phyloP scores from a whole-genome alignment of 805 yeast genomes.

The Starmerella apicola region DNA sequence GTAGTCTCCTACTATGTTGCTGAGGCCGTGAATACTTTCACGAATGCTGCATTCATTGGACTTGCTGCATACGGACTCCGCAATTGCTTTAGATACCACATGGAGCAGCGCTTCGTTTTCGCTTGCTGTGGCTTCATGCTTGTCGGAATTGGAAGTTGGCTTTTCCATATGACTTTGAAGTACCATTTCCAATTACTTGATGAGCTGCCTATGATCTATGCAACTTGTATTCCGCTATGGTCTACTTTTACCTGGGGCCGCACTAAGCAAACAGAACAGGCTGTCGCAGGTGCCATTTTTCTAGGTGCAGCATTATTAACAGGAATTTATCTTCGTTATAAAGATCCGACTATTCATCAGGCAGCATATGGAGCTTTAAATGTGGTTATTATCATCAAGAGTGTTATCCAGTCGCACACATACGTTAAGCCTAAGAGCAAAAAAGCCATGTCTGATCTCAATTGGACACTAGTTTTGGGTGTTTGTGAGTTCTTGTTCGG shows the following conservation, averaged over 20 bases:
- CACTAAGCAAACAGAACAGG: constrained; percentile 29
- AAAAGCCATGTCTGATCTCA: constrained; percentile 37
- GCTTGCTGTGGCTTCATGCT: constrained; percentile 69
- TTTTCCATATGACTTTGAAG: constrained; percentile 88
- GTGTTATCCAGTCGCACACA: constrained; percentile 38
- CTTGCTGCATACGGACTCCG: constrained; percentile 53
- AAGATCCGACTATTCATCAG: constrained; percentile 84
- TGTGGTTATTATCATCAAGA: constrained; percentile 53
- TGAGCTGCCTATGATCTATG: constrained; percentile 96
- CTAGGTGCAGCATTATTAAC: constrained; percentile 53
- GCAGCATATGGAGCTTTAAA: constrained; percentile 70
- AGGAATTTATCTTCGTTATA: constrained; percentile 53
- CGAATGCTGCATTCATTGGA: constrained; percentile 46
- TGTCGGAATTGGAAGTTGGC: constrained; percentile 90
- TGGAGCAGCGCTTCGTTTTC: constrained; percentile 59
- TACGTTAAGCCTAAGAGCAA: constrained; percentile 45
- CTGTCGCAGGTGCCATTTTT: constrained; percentile 38
- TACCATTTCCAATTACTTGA: constrained; percentile 86
- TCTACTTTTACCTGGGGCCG: constrained; percentile 54
- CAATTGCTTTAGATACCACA: constrained; percentile 45
- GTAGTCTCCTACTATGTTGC: constrained; percentile 78
- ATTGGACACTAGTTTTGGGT: constrained; percentile 46
- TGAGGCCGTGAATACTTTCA: constrained; percentile 75
- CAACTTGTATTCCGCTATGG: constrained; percentile 93
- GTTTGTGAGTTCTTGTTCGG: constrained; percentile 56